Conservation (phyloP, 768 basidiomycete species). For the Suillus subluteus region DNA sequence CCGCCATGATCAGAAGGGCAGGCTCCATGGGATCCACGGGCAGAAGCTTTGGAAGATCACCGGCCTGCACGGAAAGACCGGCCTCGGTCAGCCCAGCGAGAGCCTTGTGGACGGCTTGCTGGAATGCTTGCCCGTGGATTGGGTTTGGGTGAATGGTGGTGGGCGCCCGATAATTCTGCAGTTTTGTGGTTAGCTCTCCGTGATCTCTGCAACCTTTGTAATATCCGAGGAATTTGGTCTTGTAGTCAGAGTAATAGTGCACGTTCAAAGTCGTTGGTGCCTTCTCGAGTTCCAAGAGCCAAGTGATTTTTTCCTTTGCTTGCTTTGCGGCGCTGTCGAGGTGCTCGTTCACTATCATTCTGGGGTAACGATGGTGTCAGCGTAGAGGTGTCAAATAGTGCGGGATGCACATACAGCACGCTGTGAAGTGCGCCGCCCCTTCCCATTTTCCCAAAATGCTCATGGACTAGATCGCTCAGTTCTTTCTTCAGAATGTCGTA, state of each 20-base stretch:
- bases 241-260: conserved; percentile 53
- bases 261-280: conserved; percentile 56
- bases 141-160: not conserved
- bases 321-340: conserved; percentile 45
- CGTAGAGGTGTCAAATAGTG: not conserved
- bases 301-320: conserved; percentile 46
- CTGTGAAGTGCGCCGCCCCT: conserved; percentile 56
- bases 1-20: conserved; percentile 68
- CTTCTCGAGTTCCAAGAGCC: conserved; percentile 54
- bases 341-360: conserved; percentile 55
- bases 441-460: conserved; percentile 56
- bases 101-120: conserved; percentile 35
- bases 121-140: not conserved
- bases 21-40: conserved; percentile 56
- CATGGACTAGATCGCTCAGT: conserved; percentile 44
- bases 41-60: conserved; percentile 53
- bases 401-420: conserved; percentile 28
- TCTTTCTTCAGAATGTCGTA: conserved; percentile 41
- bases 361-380: conserved; percentile 21
- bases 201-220: conserved; percentile 43
- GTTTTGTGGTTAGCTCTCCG: conserved; percentile 12
- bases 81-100: conserved; percentile 15
- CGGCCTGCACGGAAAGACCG: conserved; percentile 38
- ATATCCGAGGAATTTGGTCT: conserved; percentile 49
- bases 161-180: conserved; percentile 16